Evolutionary conservation across 1,284 basidiomycete genomes (phyloP).

Genomic region (Puccinia coronata): DNA sequence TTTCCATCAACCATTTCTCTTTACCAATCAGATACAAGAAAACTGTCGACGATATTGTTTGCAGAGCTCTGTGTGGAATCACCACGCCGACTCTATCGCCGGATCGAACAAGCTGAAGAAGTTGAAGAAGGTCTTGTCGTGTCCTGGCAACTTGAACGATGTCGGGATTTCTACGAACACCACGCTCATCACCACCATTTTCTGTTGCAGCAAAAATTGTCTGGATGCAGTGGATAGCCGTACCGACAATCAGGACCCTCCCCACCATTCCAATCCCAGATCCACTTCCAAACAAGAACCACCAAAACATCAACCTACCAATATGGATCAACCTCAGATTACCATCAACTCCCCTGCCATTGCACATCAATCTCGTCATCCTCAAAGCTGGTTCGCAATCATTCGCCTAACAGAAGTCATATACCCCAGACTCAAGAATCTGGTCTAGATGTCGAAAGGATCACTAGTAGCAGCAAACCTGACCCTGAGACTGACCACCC

Average conservation of each 20-base stretch:
- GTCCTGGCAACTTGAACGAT: slow-evolving; percentile 32
- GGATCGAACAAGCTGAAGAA: slow-evolving; percentile 19
- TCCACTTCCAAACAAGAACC: neutral
- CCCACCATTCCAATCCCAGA: neutral
- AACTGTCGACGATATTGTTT: neutral
- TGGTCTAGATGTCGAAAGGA: slow-evolving; percentile 19
- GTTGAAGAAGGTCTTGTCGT: slow-evolving; percentile 5
- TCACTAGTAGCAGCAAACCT: slow-evolving; percentile 33
- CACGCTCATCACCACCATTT: slow-evolving; percentile 1
- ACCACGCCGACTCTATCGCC: neutral
- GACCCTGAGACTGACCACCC: slow-evolving; percentile 38
- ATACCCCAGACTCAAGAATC: slow-evolving; percentile 34
- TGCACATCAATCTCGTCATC: neutral
- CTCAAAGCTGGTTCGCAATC: neutral
- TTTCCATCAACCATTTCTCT: too few relatives aligned
- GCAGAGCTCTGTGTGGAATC: neutral
- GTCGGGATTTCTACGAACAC: slow-evolving; percentile 30
- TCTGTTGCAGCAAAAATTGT: neutral
- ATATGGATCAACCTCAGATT: slow-evolving; percentile 9
- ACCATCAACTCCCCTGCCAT: slow-evolving; percentile 33
- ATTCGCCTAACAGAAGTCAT: slow-evolving; percentile 37
- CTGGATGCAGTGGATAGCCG: neutral
- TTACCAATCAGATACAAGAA: neutral
- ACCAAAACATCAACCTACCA: slow-evolving; percentile 21
- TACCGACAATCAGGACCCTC: neutral